Evolutionary conservation across 2,329 filamentous ascomycete species (phyloP), one percentile per base, ranked within the genome.

Genomic region (Lachnellula willkommii): DNA sequence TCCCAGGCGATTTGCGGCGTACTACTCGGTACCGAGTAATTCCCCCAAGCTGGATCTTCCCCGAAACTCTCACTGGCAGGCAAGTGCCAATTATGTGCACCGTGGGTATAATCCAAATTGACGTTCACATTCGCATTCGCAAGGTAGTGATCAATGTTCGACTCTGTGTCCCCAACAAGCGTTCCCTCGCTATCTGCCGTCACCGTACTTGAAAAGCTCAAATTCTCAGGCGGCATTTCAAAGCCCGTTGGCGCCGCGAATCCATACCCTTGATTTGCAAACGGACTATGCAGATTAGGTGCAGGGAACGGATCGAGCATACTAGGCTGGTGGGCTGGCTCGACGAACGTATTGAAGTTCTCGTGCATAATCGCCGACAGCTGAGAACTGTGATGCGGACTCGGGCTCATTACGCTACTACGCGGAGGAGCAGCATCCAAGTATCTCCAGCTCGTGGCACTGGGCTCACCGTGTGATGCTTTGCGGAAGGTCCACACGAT

Each of bases 401-500:
- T 60, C 20, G 65, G 68, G 14, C 65, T 66, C 66, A 70, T 68
- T 24, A 60, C 60, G 50, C 61, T 56, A 5, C 59, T 54, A 12
- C 65, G 57, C 17, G 55, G 54, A n/a, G 63, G 60, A 35, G 56
- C 40, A 8, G 63, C 50, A 48, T 68, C 61, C 55, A 87, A 70
- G 73, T 84, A 85, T 24, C 80, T 75, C 83, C 83, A 86, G 39
- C 76, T 78, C 1, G 81, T 82, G 15, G 78, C 79, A 1, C 78
- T 74, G 3, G 77, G 74, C 55, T 79, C 78, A 56, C 77, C 78
- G 32, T 76, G 72, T 28, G 73, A 73, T 46, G 73, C 71, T 61
- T 75, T 81, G 71, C 70, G 76, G 68, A 87, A 87, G 2, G 81
- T 82, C 83, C 83, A 87, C 39, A 86, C 75, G 53, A 87, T 75